Base-by-base conservation (phyloP, 441 rosid species). In the Lepidium campestre region DNA sequence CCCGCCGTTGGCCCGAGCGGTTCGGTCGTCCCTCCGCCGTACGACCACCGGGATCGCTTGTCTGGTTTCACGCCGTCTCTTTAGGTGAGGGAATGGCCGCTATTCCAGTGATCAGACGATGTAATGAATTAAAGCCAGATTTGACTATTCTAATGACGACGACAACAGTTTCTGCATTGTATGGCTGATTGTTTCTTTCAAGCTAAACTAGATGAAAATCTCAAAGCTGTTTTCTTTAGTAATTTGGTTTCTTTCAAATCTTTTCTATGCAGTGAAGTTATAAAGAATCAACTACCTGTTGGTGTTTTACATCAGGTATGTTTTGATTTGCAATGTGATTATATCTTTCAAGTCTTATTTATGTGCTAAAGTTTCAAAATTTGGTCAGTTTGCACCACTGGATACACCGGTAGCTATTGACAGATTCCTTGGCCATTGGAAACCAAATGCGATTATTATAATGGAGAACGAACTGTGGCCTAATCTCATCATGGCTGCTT, bases 71-170 rank as follows among this genome's bases (percentile, higher is more conserved):
- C 74, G 96, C 97, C 61, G 97, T 89, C 50, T 93, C 99, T 34
- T 78, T 93, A 81, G 96, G 99, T 66, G 99, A 93, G 80, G 97
- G 97, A 75, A 89, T 93, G 91, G 96, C 91, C 41, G 88, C 88
- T 11, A 81, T 93, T 83, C 97, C 97, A 1, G 88, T 93, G 36
- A 85, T 93, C 58, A 84, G 73, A 74, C 77, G 58, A 27, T 89
- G 91, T 73, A 57, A 73, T 53, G 80, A 67, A 12, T 47, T 57
- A 70, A 77, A 89, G 72, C 89, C 91, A 36, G 83, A 84, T n/a
- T 48, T 89, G 44, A 85, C 68, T 65, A 79, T 93, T 67, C 72
- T 93, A 70, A 77, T 93, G 91, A 93, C 99, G 12, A 86, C 96
- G 2, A 68, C 96, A 7, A 87, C 90, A 1, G 22, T 82, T 22